Evolutionary conservation across 805 yeast species (phyloP), one percentile per base, ranked within the genome.

Genomic region (Saccharomycopsis vini): DNA sequence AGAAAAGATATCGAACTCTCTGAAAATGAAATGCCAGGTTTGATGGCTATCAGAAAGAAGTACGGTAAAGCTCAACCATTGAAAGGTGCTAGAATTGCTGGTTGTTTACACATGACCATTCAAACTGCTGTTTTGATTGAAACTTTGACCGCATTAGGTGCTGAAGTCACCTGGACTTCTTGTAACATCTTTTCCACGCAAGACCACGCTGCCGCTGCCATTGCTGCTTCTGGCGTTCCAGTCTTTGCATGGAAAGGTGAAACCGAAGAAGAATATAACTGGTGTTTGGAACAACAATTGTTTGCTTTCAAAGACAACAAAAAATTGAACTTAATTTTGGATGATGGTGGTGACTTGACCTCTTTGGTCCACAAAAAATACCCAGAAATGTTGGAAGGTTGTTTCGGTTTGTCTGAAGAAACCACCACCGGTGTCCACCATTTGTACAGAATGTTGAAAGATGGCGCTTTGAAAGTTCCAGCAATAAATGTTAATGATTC

Each of bases 231-330:
- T 56, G 98, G 98, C 73, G 94, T 90, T 50, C 97, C 98, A 64
- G 98, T 90, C 56, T 90, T 87, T 59, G 98, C 98, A 62, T 90
- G 98, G 98, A 90, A 90, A 79, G 97, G 98, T 68, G 97, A 90
- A 80, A 87, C 97, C 69, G 98, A 90, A 72, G 97, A 90, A 77
- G 98, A 90, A 76, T 92, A 90, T 80, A 65, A 78, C 64, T 90
- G 98, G 98, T 90, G 98, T 79, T 86, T 90, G 60, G 97, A 92
- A 76, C 97, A 90, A 76, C 97, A 92, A 77, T 81, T 90, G 69
- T 88, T 84, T 63, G 85, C 97, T 52, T 90, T 90, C 90, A 90
- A 90, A 77, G 95, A 89, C 69, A 81, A 77, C 68, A 78, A 83
- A 77, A 83, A 85, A 72, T 83, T 90, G 69, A 90, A 90, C 86